phyloP scores from a whole-genome alignment of 306 rosid species.

The Acacia melanoxylon region DNA sequence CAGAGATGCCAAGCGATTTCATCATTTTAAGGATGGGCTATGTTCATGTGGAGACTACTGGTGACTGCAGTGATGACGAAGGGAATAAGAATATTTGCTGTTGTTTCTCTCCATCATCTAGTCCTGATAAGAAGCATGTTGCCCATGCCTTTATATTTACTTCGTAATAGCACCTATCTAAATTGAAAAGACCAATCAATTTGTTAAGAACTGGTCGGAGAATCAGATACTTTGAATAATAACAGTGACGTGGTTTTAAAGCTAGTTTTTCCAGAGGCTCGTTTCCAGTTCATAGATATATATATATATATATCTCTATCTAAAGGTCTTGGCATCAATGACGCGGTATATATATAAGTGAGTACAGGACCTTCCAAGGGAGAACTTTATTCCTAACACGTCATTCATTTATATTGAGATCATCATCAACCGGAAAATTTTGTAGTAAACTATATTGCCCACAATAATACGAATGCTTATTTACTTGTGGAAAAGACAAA shows the following conservation, averaged over 20 bases:
- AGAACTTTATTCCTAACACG: conserved; percentile 7
- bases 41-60: conserved; percentile 79
- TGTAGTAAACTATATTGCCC: not conserved
- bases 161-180: not conserved
- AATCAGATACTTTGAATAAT: conserved; percentile 26
- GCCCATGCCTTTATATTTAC: not conserved
- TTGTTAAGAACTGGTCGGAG: conserved; percentile 4
- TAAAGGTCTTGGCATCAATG: not conserved
- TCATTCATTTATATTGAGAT: conserved; percentile 16
- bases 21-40: conserved; percentile 67
- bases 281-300: conserved; percentile 16
- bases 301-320: not conserved
- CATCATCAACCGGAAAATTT: conserved; percentile 5
- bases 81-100: conserved; percentile 20
- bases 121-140: conserved; percentile 15
- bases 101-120: conserved; percentile 5
- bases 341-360: not conserved
- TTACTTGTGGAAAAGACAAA: conserved; percentile 17
- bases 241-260: conserved; percentile 9
- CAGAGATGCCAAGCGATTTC: conserved; percentile 78
- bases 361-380: not conserved
- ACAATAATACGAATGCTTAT: not conserved
- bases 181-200: not conserved
- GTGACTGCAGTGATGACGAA: conserved; percentile 41
- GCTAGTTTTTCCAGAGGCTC: conserved; percentile 16